Percentiles rank a stretch among this genome's conserved stretches.
These are phyloP conservation scores for Flaveria ramosissima DNA, from an alignment of 129 eudicot genomes.

Conservation along the genomic window DNA sequence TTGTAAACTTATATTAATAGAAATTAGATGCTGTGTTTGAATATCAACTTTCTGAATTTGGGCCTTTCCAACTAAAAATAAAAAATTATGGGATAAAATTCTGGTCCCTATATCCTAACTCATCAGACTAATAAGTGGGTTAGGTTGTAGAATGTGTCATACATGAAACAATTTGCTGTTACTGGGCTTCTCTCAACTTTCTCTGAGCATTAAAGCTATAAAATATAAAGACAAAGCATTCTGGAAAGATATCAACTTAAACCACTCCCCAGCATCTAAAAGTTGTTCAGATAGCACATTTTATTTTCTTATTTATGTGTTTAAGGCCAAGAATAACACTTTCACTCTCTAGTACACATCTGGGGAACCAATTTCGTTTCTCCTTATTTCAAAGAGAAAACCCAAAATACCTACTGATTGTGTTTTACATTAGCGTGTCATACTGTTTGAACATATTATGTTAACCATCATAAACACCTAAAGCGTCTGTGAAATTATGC, in stretches of 20 bases:
- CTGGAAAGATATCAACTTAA: background rate
- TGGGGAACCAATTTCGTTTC: background rate
- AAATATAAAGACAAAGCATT: background rate
- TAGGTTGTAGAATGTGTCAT: background rate
- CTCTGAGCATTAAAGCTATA: background rate
- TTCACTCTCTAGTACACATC: too few species aligned
- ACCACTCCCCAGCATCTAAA: constrained; percentile 6
- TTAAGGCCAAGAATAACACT: constrained; percentile 3
- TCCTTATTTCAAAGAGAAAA: background rate
- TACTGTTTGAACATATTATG: background rate
- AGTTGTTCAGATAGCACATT: background rate
- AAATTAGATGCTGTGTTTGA: background rate
- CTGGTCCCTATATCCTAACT: background rate
- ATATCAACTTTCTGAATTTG: constrained; percentile 6
- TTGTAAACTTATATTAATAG: background rate
- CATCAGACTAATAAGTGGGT: background rate
- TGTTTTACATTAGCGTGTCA: background rate
- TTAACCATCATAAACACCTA: background rate
- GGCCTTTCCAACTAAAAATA: constrained; percentile 1
- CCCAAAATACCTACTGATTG: background rate
- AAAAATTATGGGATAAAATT: too few species aligned
- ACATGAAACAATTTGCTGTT: background rate
- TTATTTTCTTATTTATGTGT: background rate
- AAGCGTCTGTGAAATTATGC: constrained; percentile 10
- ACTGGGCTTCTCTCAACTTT: background rate